Evolutionary conservation across 805 yeast genomes (phyloP).

Genomic region (Candida taoyuanica): DNA sequence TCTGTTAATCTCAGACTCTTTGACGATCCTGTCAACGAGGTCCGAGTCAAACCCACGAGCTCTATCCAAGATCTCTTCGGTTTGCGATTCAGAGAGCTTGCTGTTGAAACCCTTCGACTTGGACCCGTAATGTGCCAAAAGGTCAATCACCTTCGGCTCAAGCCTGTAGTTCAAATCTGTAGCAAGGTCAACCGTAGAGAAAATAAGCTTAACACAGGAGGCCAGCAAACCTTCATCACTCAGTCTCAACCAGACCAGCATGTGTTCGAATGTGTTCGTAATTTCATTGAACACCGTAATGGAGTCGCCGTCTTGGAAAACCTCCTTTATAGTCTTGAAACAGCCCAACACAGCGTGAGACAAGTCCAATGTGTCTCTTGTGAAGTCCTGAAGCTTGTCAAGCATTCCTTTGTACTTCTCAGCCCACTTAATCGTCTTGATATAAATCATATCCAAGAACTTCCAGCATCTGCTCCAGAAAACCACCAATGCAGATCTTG

Average conservation of each 20-base stretch:
- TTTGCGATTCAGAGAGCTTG: constrained; percentile 63
- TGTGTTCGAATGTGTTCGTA: constrained; percentile 57
- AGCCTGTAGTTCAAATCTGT: constrained; percentile 46
- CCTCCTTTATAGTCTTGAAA: constrained; percentile 43
- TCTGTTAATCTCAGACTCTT: constrained; percentile 37
- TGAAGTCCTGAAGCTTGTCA: no score
- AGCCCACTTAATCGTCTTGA: constrained; percentile 75
- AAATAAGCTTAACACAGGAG: constrained; percentile 68
- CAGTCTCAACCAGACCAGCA: constrained; percentile 76
- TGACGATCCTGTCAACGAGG: constrained; percentile 49
- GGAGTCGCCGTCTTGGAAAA: constrained; percentile 22
- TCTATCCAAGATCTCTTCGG: constrained; percentile 54
- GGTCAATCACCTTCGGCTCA: constrained; percentile 47
- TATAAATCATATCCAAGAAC: constrained; percentile 63
- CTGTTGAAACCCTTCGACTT: constrained; percentile 65
- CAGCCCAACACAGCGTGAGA: constrained; percentile 66
- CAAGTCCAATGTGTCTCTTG: constrained; percentile 80
- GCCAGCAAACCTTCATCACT: constrained; percentile 72
- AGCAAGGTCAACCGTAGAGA: constrained; percentile 62
- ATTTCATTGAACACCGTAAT: constrained; percentile 45
- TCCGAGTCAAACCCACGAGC: constrained; percentile 52
- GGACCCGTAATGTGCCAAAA: constrained; percentile 59
- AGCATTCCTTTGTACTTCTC: constrained; percentile 50
- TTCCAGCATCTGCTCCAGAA: constrained; percentile 76
- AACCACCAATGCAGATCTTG: constrained; percentile 28